A percentile compares a stretch with the other conserved stretches of the same genome.
These are phyloP conservation scores for Penicillium fuscoglaucum DNA, from an alignment of 2,329 filamentous ascomycete genomes.

Conservation along the genomic window DNA sequence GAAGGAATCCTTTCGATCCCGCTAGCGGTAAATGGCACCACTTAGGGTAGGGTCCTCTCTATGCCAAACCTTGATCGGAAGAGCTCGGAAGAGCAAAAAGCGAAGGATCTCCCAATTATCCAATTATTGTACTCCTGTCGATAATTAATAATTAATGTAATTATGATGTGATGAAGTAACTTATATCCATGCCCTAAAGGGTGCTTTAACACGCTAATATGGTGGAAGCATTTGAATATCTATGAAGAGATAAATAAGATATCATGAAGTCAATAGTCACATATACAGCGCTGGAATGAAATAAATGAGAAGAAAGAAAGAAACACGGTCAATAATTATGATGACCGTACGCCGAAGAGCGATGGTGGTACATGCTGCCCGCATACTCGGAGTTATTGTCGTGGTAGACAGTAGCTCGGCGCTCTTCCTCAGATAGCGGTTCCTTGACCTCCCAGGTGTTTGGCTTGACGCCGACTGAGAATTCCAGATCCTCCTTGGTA, in stretches of 20 bases:
- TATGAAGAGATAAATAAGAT: conserved; percentile 7
- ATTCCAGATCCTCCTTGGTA: conserved; percentile 96
- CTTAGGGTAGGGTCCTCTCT: neutral
- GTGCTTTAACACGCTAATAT: neutral
- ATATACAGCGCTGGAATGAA: conserved; percentile 13
- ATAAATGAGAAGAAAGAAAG: neutral
- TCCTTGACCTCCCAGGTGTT: conserved; percentile 99
- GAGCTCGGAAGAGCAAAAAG: neutral
- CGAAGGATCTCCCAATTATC: neutral
- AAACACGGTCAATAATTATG: conserved; percentile 35
- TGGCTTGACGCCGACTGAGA: conserved; percentile 90
- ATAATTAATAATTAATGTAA: neutral
- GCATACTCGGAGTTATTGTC: conserved; percentile 54
- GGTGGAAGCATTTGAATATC: conserved; percentile 1
- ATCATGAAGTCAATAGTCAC: conserved; percentile 18
- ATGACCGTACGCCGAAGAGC: conserved; percentile 39
- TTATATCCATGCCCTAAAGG: neutral
- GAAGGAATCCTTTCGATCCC: neutral
- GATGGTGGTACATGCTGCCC: conserved; percentile 46
- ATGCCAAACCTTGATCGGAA: neutral
- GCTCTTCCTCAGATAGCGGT: conserved; percentile 75
- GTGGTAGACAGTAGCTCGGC: conserved; percentile 69
- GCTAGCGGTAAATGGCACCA: neutral
- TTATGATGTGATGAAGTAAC: neutral
- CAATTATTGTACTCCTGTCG: neutral